phyloP scores from a whole-genome alignment of 1,284 basidiomycete species.

The Amylostereum chailletii region DNA sequence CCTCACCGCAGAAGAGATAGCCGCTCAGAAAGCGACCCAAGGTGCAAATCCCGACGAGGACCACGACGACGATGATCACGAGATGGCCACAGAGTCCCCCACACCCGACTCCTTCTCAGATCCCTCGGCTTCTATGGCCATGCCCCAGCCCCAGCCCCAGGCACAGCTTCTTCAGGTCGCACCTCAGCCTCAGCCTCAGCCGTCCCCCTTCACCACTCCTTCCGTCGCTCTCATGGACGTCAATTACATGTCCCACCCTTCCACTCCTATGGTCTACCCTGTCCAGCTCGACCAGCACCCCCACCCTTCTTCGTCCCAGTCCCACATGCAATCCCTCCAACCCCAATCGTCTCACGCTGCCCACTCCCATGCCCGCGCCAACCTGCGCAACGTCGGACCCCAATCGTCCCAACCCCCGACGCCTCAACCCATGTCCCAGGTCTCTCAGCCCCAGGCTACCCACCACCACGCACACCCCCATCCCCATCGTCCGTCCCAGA shows the following conservation, averaged over 20 bases:
- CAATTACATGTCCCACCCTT: constrained; percentile 9
- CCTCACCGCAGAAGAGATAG: constrained; percentile 91
- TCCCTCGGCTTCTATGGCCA: constrained; percentile 3
- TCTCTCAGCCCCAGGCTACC: not conserved
- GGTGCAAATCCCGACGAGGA: constrained; percentile 26
- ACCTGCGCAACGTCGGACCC: too few relatives aligned
- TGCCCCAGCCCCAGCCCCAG: constrained; percentile 2
- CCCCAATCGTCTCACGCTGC: constrained; percentile 9
- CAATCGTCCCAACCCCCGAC: too few relatives aligned
- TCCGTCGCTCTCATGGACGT: constrained; percentile 9
- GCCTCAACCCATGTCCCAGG: not conserved
- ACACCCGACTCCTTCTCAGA: constrained; percentile 6
- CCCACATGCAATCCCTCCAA: too few relatives aligned
- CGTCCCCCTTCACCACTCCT: not conserved
- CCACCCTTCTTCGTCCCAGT: too few relatives aligned
- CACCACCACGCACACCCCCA: constrained; percentile 14
- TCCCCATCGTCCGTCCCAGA: constrained; percentile 9
- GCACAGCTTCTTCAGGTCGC: constrained; percentile 10
- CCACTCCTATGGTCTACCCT: not conserved
- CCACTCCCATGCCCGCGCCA: not conserved
- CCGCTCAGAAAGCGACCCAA: constrained; percentile 53
- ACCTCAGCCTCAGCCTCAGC: constrained; percentile 9
- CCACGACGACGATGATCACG: constrained; percentile 25
- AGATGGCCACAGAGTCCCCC: constrained; percentile 15
- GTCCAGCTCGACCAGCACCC: too few relatives aligned